Conservation (phyloP, 768 basidiomycete genomes). For the Hypsizygus marmoreus region DNA sequence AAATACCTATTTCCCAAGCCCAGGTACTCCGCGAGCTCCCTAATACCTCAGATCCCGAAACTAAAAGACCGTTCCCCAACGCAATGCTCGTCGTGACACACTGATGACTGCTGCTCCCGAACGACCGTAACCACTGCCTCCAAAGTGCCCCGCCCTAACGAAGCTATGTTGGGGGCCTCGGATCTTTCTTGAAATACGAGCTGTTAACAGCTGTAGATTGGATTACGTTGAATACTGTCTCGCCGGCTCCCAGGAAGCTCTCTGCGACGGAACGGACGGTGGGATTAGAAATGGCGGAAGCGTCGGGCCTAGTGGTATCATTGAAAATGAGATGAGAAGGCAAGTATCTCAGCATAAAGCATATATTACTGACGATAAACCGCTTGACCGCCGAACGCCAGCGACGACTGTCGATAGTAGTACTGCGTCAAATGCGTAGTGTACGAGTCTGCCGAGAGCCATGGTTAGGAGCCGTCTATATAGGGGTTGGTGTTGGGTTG, state of each 20-base stretch:
- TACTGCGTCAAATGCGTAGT: conserved; percentile 83
- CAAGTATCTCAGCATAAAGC: too few species aligned
- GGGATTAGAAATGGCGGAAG: conserved; percentile 71
- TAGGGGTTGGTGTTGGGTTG: background rate
- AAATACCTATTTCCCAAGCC: conserved; percentile 16
- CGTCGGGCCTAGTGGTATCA: conserved; percentile 54
- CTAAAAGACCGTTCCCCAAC: too few species aligned
- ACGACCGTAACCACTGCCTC: background rate
- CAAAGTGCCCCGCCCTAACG: conserved; percentile 18
- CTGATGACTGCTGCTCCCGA: background rate
- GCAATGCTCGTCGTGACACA: too few species aligned
- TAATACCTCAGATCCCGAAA: background rate
- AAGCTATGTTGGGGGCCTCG: conserved; percentile 34
- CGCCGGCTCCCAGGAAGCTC: conserved; percentile 82
- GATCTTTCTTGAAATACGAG: conserved; percentile 71
- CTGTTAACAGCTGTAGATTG: conserved; percentile 88
- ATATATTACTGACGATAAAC: conserved; percentile 90
- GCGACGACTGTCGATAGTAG: conserved; percentile 88
- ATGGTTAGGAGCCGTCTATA: conserved; percentile 30
- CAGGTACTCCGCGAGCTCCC: background rate
- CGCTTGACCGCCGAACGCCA: conserved; percentile 87
- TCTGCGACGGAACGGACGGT: conserved; percentile 78
- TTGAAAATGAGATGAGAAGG: conserved; percentile 3
- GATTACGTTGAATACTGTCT: conserved; percentile 84
- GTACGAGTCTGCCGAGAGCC: conserved; percentile 72